Evolutionary conservation across 2,329 filamentous ascomycete genomes (phyloP).

Genomic region (Ploettnerulaceae sp.): DNA sequence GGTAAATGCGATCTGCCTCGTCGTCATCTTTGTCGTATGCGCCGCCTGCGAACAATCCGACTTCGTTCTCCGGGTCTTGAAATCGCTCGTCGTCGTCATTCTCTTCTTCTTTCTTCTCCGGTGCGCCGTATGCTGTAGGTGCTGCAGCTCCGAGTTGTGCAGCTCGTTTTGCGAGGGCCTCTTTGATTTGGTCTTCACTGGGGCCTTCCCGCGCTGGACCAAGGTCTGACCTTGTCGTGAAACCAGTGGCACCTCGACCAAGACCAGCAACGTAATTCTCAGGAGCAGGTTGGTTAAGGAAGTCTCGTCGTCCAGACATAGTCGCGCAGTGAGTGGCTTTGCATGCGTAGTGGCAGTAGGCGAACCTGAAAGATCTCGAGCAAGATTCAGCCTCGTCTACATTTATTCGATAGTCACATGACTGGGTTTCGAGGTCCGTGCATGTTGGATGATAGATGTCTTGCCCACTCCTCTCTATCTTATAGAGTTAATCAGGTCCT

Average conservation of each 20-base stretch:
- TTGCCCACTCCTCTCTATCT: too few relatives aligned
- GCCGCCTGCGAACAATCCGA: slow-evolving; percentile 89
- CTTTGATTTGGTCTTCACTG: slow-evolving; percentile 97
- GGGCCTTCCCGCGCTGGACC: slow-evolving; percentile 93
- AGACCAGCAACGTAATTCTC: slow-evolving; percentile 94
- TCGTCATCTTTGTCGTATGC: slow-evolving; percentile 98
- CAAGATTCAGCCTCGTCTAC: too few relatives aligned
- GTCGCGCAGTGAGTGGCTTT: background rate
- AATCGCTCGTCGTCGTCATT: slow-evolving; percentile 71
- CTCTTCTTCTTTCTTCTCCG: slow-evolving; percentile 51
- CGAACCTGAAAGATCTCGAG: too few relatives aligned
- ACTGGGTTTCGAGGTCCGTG: too few relatives aligned
- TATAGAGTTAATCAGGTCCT: too few relatives aligned
- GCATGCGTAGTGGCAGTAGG: background rate
- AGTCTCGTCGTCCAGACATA: slow-evolving; percentile 62
- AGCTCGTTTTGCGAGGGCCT: slow-evolving; percentile 90
- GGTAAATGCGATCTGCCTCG: slow-evolving; percentile 93
- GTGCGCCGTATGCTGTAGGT: slow-evolving; percentile 65
- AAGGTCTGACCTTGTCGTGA: slow-evolving; percentile 94
- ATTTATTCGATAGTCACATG: too few relatives aligned
- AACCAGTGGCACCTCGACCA: slow-evolving; percentile 94
- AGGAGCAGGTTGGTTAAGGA: slow-evolving; percentile 78
- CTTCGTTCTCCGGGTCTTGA: slow-evolving; percentile 95
- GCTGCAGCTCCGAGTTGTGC: slow-evolving; percentile 71
- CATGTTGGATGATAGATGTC: too few relatives aligned